Evolutionary conservation across 2,329 filamentous ascomycete species (phyloP), one percentile per base, ranked within the genome.

Genomic region (Cladophialophora immunda): DNA sequence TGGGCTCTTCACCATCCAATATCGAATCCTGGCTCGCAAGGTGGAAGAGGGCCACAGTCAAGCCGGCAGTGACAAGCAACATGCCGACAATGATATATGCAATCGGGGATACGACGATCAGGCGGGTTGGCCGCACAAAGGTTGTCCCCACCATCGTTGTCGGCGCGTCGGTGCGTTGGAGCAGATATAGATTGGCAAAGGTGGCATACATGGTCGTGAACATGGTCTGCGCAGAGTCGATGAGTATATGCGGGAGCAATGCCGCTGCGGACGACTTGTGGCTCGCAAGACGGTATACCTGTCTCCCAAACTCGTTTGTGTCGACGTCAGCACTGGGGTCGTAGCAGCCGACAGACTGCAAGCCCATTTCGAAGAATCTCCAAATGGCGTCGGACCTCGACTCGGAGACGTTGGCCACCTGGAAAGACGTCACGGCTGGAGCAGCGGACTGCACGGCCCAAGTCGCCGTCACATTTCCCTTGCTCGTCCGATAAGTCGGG

Each of bases 81-180:
- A 61, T 36, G 19, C 19, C n/a, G n/a, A 61, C 36, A 45, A 61
- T 32, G n/a, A 52, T 32, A 15, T 52, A 61, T 17, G 58, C 58
- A 27, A 54, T 45, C 7, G 58, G 36, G 3, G 22, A 27, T 19
- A 30, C 58, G 25, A 54, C 58, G 19, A 54, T 53, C 38, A 61
- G 27, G 17, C 58, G 34, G 19, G 58, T 54, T 9, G 27, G 15
- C 19, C 32, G 25, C 8, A 32, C 57, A 50, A 34, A 59, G 15
- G 29, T 57, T 11, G 29, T 52, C 8, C 52, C 52, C n/a, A 54
- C 52, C 15, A 25, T 54, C 15, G 13, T 54, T 8, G 25, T 29
- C 36, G 55, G 55, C 32, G 30, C 32, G 41, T 36, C 55, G 22
- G 30, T 38, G 11, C 9, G 11, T 30, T 54, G 52, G 2, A 54